Conservation (phyloP, 2,329 filamentous ascomycete species). For the Fusarium equiseti region DNA sequence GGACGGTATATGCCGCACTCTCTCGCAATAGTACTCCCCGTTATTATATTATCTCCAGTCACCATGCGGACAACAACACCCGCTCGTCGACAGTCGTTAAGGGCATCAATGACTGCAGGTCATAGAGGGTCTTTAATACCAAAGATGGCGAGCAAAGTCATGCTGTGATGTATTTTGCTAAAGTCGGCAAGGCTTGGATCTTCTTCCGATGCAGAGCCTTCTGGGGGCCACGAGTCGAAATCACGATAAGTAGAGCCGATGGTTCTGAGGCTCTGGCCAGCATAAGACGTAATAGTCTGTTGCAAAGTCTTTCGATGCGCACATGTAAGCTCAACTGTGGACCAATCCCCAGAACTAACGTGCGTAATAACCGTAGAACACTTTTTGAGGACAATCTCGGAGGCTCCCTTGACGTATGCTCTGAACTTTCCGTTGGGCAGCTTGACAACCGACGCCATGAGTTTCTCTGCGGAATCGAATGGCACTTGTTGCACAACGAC, state of each 20-base stretch:
- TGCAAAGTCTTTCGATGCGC: constrained; percentile 67
- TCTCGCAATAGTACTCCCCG: constrained; percentile 59
- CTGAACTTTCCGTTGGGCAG: constrained; percentile 59
- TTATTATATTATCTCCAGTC: constrained; percentile 64
- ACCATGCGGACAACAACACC: constrained; percentile 76
- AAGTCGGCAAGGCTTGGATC: constrained; percentile 66
- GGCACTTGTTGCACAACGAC: constrained; percentile 64
- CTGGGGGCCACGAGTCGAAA: constrained; percentile 77
- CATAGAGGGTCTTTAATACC: constrained; percentile 77
- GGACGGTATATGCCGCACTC: constrained; percentile 57
- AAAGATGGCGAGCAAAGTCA: constrained; percentile 63
- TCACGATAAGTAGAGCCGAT: constrained; percentile 80
- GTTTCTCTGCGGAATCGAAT: constrained; percentile 67
- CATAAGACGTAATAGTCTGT: constrained; percentile 69
- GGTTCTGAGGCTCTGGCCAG: constrained; percentile 75
- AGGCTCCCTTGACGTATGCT: constrained; percentile 67
- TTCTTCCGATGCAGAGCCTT: constrained; percentile 69
- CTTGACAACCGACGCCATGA: constrained; percentile 67
- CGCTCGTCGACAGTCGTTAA: constrained; percentile 72
- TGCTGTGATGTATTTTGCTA: constrained; percentile 61
- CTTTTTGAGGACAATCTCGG: constrained; percentile 65
- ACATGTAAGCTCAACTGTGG: constrained; percentile 57
- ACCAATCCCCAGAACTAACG: constrained; percentile 66
- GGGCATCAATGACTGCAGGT: constrained; percentile 70
- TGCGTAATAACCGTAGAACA: constrained; percentile 62